Percentiles rank a stretch among this genome's conserved stretches.
Evolutionary conservation across 176 grass and related monocot genomes (phyloP).

Genomic region (Aegilops sharonensis): DNA sequence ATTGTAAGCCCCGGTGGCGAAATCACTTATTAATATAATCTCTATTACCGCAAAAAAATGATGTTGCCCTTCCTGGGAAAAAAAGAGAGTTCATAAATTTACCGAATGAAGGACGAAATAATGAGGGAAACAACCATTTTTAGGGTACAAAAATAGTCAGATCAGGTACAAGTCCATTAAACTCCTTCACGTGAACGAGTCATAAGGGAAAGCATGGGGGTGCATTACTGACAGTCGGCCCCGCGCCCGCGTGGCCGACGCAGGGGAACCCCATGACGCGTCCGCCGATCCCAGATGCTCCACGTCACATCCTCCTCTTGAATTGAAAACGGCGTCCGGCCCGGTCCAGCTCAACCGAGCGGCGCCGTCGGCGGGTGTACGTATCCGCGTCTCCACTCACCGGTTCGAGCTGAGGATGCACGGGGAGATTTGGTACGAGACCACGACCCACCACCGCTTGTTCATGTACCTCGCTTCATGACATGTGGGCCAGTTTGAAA

Average conservation of each 20-base stretch:
- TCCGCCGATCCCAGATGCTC: background rate
- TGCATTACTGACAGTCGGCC: constrained; percentile 20
- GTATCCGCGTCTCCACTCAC: constrained; percentile 1
- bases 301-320: background rate
- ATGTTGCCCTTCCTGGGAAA: background rate
- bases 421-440: too few relatives aligned
- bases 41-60: too few relatives aligned
- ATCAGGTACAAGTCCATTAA: background rate
- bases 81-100: background rate
- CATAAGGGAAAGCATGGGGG: constrained; percentile 19
- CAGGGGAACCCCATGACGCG: constrained; percentile 34
- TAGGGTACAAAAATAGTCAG: background rate
- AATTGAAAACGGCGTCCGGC: background rate
- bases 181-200: background rate
- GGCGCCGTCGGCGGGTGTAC: background rate
- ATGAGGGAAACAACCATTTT: background rate
- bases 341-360: background rate
- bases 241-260: constrained; percentile 23
- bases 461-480: background rate
- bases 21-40: too few relatives aligned
- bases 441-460: background rate
- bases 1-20: too few relatives aligned
- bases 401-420: background rate
- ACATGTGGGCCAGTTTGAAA: background rate
- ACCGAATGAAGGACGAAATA: background rate